Base-by-base conservation (phyloP, 768 basidiomycete species). In the Podaxis pistillaris region DNA sequence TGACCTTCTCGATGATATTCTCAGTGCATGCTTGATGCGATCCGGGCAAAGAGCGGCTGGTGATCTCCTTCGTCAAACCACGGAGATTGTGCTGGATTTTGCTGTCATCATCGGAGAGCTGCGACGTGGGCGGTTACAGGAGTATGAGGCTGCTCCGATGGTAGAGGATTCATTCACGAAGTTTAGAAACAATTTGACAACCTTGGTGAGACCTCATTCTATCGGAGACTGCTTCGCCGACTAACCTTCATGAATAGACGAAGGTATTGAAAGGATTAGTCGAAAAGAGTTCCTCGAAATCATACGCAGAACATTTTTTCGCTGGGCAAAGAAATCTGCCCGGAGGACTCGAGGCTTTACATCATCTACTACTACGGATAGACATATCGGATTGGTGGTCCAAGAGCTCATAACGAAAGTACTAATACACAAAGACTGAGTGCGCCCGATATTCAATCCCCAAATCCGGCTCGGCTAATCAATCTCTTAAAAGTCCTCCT, bases 1-100 rank as follows among this genome's bases (percentile, higher is more conserved):
- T 0, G 72, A 71, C 3, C 71, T 92, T 47, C 71, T 95, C 68
- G 89, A 94, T 68, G 83, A 89, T 62, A 86, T 94, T 12, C 81
- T 94, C 47, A 87, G 81, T 60, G 88, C 90, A 13, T 93, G 91
- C 69, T 76, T 93, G 26, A 72, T 94, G 52, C 78, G 89, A 46
- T 86, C 89, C 0, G 79, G 81, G 2, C 92, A 94, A 71, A 79
- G 82, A 65, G 78, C 80, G 6, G 85, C 83, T 1, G 85, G 87
- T 0, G 90, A 91, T 65, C 73, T 87, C 36, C 76, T 94, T 26
- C 81, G 86, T 15, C 81, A 82, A 26, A 79, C 82, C 33, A 74
- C 93, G 64, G 87, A 90, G 68, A 70, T 85, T 40, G 79, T 92
- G 3, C 76, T 94, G 50, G 86, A 90, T 58, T 83, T 90, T 64